phyloP scores from a whole-genome alignment of 2,329 filamentous ascomycete species.

The Epichloe gansuensis region DNA sequence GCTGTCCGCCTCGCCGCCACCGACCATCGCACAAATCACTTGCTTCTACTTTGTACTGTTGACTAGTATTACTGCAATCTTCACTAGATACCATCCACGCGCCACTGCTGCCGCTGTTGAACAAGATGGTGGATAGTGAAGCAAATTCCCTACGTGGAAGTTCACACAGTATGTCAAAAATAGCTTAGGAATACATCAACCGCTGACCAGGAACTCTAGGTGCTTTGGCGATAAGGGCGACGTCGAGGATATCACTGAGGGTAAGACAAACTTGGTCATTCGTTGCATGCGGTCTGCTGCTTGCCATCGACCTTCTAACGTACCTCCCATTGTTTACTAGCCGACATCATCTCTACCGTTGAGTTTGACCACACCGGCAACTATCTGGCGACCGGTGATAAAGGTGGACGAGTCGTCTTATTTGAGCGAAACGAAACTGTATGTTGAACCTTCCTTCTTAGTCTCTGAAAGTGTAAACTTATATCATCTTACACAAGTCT shows the following conservation, averaged over 20 bases:
- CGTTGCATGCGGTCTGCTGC: constrained; percentile 4
- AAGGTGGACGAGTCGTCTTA: constrained; percentile 72
- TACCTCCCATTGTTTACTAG: constrained; percentile 30
- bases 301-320: constrained; percentile 7
- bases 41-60: not conserved
- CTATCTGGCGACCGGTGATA: constrained; percentile 82
- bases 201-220: constrained; percentile 36
- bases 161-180: constrained; percentile 79
- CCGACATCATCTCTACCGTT: constrained; percentile 84
- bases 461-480: not conserved
- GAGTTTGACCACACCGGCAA: constrained; percentile 87
- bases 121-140: constrained; percentile 93
- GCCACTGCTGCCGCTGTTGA: constrained; percentile 18
- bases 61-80: not conserved
- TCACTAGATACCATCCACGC: not conserved
- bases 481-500: constrained; percentile 6
- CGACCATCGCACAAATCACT: constrained; percentile 1
- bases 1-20: constrained; percentile 1
- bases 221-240: constrained; percentile 99
- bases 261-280: constrained; percentile 32
- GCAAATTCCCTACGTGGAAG: constrained; percentile 96
- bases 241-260: constrained; percentile 97
- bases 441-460: constrained; percentile 20
- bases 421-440: constrained; percentile 95
- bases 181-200: constrained; percentile 8